These are phyloP conservation scores for Cryoendolithus antarcticus DNA, from an alignment of 2,329 filamentous ascomycete species.

Conservation along the genomic window DNA sequence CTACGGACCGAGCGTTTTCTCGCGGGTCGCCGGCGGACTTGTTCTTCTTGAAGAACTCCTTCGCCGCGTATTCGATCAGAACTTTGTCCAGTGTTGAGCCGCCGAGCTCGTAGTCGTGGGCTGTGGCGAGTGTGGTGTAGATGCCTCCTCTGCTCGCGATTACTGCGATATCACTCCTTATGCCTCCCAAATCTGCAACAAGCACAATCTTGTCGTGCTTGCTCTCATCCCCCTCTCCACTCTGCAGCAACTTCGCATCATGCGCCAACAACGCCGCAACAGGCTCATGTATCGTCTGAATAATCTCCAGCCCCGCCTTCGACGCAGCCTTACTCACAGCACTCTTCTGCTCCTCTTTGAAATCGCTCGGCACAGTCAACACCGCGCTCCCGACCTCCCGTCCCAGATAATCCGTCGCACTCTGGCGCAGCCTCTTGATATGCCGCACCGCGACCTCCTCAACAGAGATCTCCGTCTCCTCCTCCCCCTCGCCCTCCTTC, in stretches of 20 bases:
- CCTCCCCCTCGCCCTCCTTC: conserved; percentile 51
- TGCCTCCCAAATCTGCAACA: conserved; percentile 86
- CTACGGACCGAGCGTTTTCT: conserved; percentile 65
- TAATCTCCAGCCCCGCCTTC: conserved; percentile 70
- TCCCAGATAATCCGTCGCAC: conserved; percentile 84
- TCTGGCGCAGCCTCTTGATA: conserved; percentile 65
- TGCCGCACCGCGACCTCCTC: conserved; percentile 76
- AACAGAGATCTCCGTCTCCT: conserved; percentile 57
- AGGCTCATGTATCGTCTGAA: conserved; percentile 88
- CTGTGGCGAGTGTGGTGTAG: conserved; percentile 87
- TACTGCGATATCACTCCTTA: conserved; percentile 80
- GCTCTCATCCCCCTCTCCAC: conserved; percentile 52
- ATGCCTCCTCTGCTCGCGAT: conserved; percentile 86
- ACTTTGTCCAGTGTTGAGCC: conserved; percentile 80
- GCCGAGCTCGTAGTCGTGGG: conserved; percentile 89
- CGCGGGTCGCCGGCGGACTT: conserved; percentile 62
- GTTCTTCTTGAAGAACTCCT: conserved; percentile 98
- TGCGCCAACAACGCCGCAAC: conserved; percentile 82
- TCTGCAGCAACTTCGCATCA: conserved; percentile 46
- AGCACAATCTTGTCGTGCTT: conserved; percentile 78
- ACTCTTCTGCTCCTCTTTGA: conserved; percentile 72
- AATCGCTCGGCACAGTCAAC: conserved; percentile 88
- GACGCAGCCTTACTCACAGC: conserved; percentile 67
- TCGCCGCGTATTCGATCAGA: conserved; percentile 90
- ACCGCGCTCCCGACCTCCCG: conserved; percentile 92